Evolutionary conservation across 2,329 filamentous ascomycete genomes (phyloP).

Genomic region (Alternaria sp.): DNA sequence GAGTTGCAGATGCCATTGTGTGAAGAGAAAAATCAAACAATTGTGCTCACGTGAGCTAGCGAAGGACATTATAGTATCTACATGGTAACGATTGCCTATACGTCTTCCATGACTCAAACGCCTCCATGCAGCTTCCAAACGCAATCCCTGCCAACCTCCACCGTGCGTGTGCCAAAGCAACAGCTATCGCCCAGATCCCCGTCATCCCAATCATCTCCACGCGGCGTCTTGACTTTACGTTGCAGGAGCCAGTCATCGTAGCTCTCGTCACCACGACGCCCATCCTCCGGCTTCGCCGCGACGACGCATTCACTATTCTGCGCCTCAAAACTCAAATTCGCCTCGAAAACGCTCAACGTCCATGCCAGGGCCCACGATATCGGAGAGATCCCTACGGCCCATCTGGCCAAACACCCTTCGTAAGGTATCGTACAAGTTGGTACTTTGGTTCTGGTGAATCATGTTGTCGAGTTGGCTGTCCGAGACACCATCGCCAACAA

Average conservation of each 20-base stretch:
- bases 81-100: constrained; percentile 1
- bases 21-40: neutral
- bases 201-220: constrained; percentile 19
- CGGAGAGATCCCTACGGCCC: constrained; percentile 85
- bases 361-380: constrained; percentile 87
- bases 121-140: constrained; percentile 44
- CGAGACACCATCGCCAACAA: constrained; percentile 67
- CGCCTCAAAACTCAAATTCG: constrained; percentile 83
- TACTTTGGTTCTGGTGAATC: constrained; percentile 94
- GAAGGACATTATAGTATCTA: neutral
- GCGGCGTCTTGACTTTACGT: constrained; percentile 23
- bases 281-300: neutral
- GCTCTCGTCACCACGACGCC: neutral
- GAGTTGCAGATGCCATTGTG: neutral
- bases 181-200: constrained; percentile 41
- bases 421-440: constrained; percentile 94
- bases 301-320: neutral
- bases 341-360: constrained; percentile 87
- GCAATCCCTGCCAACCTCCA: constrained; percentile 33
- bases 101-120: constrained; percentile 24
- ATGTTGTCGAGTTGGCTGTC: constrained; percentile 85
- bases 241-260: constrained; percentile 33
- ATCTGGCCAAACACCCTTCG: constrained; percentile 96
- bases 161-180: constrained; percentile 43
- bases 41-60: neutral